Conservation (phyloP, 805 yeast species). For the Hanseniaspora pseudoguilliermondii region DNA sequence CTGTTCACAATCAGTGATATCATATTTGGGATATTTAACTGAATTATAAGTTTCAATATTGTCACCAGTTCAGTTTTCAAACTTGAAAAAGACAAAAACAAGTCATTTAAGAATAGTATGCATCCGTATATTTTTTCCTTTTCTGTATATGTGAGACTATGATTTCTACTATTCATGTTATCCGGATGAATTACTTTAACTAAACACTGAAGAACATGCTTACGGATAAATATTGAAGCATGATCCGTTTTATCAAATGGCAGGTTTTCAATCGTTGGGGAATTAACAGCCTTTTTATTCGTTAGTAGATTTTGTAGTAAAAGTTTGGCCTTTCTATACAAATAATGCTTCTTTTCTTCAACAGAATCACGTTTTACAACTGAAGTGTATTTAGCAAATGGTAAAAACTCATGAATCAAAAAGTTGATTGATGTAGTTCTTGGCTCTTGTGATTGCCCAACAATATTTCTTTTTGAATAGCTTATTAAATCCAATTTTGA, state of each 20-base stretch:
- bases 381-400: conserved; percentile 28
- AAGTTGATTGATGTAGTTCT: conserved; percentile 66
- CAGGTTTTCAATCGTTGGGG: neutral
- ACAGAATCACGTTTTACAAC: conserved; percentile 20
- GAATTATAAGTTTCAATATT: conserved; percentile 54
- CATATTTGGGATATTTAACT: conserved; percentile 46
- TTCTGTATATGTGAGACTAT: conserved; percentile 13
- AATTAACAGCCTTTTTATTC: neutral
- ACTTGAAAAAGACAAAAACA: conserved; percentile 32
- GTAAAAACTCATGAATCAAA: conserved; percentile 62
- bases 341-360: conserved; percentile 39
- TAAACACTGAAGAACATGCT: conserved; percentile 57
- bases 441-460: conserved; percentile 41
- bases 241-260: conserved; percentile 39
- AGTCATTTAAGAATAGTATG: conserved; percentile 12
- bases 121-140: neutral
- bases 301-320: conserved; percentile 45
- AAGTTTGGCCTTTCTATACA: conserved; percentile 39
- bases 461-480: conserved; percentile 45
- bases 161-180: conserved; percentile 37
- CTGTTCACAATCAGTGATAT: conserved; percentile 50
- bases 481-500: conserved; percentile 73
- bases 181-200: conserved; percentile 33
- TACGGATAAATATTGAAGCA: conserved; percentile 60
- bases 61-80: conserved; percentile 44